phyloP scores from a whole-genome alignment of 2,329 filamentous ascomycete genomes.

The Sporothrix phasma region DNA sequence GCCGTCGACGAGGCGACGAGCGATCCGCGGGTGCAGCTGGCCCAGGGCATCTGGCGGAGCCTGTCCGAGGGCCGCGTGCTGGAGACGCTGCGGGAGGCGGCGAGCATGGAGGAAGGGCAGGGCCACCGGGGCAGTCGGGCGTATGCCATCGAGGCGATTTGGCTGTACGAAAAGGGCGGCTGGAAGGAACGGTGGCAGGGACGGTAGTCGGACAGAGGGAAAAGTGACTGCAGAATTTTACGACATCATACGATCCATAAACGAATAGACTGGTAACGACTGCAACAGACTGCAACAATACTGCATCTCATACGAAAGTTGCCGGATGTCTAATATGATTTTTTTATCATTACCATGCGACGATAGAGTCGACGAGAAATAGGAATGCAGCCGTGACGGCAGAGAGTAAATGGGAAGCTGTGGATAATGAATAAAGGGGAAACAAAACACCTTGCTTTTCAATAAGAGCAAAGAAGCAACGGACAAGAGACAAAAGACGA shows the following conservation, averaged over 20 bases:
- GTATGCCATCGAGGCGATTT: slow-evolving; percentile 82
- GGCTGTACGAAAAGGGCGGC: slow-evolving; percentile 67
- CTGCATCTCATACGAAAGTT: too few species aligned
- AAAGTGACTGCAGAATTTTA: neutral
- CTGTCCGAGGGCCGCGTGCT: slow-evolving; percentile 69
- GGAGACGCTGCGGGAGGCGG: slow-evolving; percentile 67
- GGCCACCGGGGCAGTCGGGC: slow-evolving; percentile 71
- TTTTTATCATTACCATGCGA: slow-evolving; percentile 5
- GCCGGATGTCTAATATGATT: neutral
- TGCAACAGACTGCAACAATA: too few species aligned
- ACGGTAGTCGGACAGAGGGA: slow-evolving; percentile 5
- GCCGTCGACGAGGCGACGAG: slow-evolving; percentile 10
- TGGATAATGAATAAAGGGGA: neutral
- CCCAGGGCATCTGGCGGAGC: slow-evolving; percentile 73
- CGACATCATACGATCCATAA: neutral
- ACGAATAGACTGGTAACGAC: neutral
- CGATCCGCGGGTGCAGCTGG: slow-evolving; percentile 36
- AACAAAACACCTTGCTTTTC: slow-evolving; percentile 7
- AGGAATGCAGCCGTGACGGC: neutral
- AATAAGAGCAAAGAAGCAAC: neutral
- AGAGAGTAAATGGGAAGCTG: neutral
- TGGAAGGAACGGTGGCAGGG: slow-evolving; percentile 56
- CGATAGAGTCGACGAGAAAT: neutral
- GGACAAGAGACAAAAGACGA: neutral
- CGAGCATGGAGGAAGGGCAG: slow-evolving; percentile 49